These are phyloP conservation scores for Tricholomella constricta DNA, from an alignment of 768 basidiomycete genomes.

Conservation along the genomic window DNA sequence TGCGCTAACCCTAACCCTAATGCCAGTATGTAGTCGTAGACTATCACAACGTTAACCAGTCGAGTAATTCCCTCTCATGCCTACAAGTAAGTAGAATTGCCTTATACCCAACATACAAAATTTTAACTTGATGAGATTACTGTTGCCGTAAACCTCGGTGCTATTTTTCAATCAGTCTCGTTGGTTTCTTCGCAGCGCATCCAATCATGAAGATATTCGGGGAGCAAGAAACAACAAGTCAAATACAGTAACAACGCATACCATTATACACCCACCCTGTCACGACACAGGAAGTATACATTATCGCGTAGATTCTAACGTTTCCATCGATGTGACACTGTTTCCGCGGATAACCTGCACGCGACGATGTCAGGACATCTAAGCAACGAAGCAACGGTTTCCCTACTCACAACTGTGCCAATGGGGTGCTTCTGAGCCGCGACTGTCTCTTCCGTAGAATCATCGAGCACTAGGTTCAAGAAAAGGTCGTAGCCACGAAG, in stretches of 20 bases:
- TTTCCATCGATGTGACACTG: slow-evolving; percentile 96
- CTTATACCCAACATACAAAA: too few species aligned
- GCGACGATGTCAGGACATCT: slow-evolving; percentile 10
- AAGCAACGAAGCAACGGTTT: background rate
- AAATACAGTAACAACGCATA: slow-evolving; percentile 7
- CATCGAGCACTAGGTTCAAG: slow-evolving; percentile 96
- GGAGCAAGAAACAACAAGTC: slow-evolving; percentile 1
- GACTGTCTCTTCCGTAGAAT: slow-evolving; percentile 88
- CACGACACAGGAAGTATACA: background rate
- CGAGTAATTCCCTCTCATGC: too few species aligned
- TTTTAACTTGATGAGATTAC: too few species aligned
- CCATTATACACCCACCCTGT: slow-evolving; percentile 15
- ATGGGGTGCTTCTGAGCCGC: slow-evolving; percentile 89
- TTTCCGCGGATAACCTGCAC: slow-evolving; percentile 93
- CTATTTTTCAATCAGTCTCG: too few species aligned
- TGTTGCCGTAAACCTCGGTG: too few species aligned
- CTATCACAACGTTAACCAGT: too few species aligned
- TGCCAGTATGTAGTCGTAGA: background rate
- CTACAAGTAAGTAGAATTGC: too few species aligned
- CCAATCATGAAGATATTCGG: background rate
- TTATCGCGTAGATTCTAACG: slow-evolving; percentile 60
- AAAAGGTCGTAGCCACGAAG: slow-evolving; percentile 98
- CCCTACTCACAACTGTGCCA: slow-evolving; percentile 81
- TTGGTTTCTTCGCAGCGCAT: background rate
- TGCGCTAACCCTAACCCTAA: slow-evolving; percentile 43